A percentile compares a stretch with the other conserved stretches of the same genome.
Conservation (phyloP, 768 basidiomycete species). For the Calvatia gigantea region DNA sequence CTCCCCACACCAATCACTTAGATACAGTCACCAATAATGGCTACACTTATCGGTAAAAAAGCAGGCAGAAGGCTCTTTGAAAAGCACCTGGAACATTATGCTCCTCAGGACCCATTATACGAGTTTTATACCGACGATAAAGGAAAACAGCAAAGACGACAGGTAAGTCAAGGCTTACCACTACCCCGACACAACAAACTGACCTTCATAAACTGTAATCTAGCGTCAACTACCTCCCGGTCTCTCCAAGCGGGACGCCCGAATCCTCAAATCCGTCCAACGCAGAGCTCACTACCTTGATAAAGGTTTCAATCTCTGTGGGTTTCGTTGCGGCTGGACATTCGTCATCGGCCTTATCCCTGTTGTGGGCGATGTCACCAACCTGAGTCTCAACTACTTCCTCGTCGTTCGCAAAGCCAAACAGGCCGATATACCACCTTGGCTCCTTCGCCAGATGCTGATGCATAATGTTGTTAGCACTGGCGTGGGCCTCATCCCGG, state of each 20-base stretch:
- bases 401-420: conserved; percentile 76
- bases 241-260: conserved; percentile 69
- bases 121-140: conserved; percentile 53
- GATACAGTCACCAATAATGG: conserved; percentile 20
- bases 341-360: conserved; percentile 79
- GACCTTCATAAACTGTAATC: conserved; percentile 19
- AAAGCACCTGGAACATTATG: conserved; percentile 61
- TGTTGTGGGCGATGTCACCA: conserved; percentile 62
- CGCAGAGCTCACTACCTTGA: conserved; percentile 82
- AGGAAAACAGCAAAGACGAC: conserved; percentile 54
- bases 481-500: conserved; percentile 61
- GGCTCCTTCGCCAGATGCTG: conserved; percentile 73
- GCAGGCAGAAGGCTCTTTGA: conserved; percentile 60
- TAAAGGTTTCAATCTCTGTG: conserved; percentile 78
- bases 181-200: not conserved
- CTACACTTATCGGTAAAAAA: conserved; percentile 29
- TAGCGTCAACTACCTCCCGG: conserved; percentile 74
- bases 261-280: conserved; percentile 72
- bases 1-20: not conserved
- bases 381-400: conserved; percentile 63
- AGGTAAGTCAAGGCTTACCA: conserved; percentile 37
- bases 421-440: conserved; percentile 62
- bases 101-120: conserved; percentile 74
- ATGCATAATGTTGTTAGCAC: conserved; percentile 72
- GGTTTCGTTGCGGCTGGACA: conserved; percentile 84